Conservation (phyloP, 2,329 filamentous ascomycete genomes). For the Exophiala phaeomuriformis region DNA sequence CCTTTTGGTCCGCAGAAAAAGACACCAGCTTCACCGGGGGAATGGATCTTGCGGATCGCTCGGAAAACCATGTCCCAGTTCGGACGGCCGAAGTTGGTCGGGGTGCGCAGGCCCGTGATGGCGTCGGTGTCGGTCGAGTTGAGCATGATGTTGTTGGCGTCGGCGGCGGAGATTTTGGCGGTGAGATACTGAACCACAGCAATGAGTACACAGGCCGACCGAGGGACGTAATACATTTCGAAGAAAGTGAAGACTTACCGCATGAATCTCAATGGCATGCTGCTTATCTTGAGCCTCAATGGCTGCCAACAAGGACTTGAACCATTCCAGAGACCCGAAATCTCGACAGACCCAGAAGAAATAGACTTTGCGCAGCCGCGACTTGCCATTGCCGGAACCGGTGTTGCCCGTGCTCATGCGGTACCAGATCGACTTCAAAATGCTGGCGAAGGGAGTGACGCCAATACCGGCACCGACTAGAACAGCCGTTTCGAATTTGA, state of each 20-base stretch:
- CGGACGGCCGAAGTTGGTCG: slow-evolving; percentile 77
- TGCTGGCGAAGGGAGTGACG: slow-evolving; percentile 47
- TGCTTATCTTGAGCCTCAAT: slow-evolving; percentile 82
- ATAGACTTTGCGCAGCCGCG: slow-evolving; percentile 74
- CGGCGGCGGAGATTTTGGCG: slow-evolving; percentile 76
- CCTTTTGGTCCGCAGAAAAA: slow-evolving; percentile 84
- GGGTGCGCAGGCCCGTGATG: slow-evolving; percentile 72
- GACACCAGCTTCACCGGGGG: slow-evolving; percentile 64
- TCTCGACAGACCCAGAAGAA: slow-evolving; percentile 91
- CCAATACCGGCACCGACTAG: slow-evolving; percentile 47
- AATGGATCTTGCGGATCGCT: slow-evolving; percentile 70
- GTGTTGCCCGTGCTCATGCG: slow-evolving; percentile 66
- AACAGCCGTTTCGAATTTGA: slow-evolving; percentile 50
- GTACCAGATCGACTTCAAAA: slow-evolving; percentile 82
- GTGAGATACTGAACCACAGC: slow-evolving; percentile 57
- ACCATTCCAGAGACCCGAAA: slow-evolving; percentile 85
- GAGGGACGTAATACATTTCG: background rate
- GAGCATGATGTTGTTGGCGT: slow-evolving; percentile 88
- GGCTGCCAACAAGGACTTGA: slow-evolving; percentile 71
- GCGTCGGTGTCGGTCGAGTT: slow-evolving; percentile 72
- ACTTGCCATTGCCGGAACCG: slow-evolving; percentile 62
- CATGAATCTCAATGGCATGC: slow-evolving; percentile 81
- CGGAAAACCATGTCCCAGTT: slow-evolving; percentile 91
- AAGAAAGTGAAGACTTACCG: slow-evolving; percentile 36
- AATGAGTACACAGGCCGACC: too few species aligned